A percentile compares a stretch with the other conserved stretches of the same genome.
Evolutionary conservation across 441 rosid species (phyloP).

Genomic region (Mallotus japonicus): DNA sequence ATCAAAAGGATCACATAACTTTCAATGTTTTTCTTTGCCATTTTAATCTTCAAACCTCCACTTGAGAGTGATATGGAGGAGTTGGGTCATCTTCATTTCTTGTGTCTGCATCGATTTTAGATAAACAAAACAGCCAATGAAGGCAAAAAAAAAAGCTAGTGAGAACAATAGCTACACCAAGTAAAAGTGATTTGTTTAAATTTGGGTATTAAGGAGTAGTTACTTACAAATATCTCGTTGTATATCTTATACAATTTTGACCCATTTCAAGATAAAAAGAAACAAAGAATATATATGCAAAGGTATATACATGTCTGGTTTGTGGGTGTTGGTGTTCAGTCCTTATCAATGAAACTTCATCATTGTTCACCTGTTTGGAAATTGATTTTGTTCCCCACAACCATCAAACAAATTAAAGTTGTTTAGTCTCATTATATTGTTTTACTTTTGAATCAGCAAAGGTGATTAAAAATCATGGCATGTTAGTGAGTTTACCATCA

Average conservation of each 20-base stretch:
- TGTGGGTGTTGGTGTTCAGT: slow-evolving; percentile 46
- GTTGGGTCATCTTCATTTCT: slow-evolving; percentile 12
- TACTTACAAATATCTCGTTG: not conserved
- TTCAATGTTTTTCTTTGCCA: slow-evolving; percentile 14
- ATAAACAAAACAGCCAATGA: not conserved
- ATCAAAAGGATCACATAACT: not conserved
- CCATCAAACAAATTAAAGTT: slow-evolving; percentile 40
- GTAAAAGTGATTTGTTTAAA: not conserved
- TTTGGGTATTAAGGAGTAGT: not conserved
- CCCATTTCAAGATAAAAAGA: not conserved
- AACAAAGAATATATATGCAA: not conserved
- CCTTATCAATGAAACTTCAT: slow-evolving; percentile 55
- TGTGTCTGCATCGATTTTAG: slow-evolving; percentile 5
- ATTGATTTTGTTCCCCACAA: slow-evolving; percentile 87
- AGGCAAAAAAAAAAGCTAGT: not conserved
- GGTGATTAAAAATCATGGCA: slow-evolving; percentile 64
- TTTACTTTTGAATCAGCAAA: slow-evolving; percentile 69
- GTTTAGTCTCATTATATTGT: slow-evolving; percentile 64
- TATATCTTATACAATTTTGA: not conserved
- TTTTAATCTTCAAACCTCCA: slow-evolving; percentile 4
- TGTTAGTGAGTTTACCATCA: slow-evolving; percentile 81
- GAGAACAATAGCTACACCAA: not conserved
- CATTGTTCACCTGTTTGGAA: slow-evolving; percentile 70
- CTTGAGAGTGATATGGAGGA: not conserved
- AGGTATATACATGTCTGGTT: not conserved